phyloP scores from a whole-genome alignment of 768 basidiomycete species.

The Tylopilus subfusipes region DNA sequence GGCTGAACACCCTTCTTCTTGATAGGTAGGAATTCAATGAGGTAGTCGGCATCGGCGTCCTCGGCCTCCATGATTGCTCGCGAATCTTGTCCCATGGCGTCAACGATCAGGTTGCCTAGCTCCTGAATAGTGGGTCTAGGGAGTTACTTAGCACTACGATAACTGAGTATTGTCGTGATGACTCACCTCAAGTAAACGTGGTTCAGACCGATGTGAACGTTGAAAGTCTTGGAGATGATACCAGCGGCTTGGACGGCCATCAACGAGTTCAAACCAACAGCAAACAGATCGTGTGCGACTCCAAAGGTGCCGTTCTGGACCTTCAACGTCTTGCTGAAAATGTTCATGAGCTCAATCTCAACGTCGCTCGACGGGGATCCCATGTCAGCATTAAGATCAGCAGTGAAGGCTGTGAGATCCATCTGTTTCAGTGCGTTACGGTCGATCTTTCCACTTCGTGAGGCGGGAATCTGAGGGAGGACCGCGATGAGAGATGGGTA shows the following conservation, averaged over 20 bases:
- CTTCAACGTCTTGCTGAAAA: conserved; percentile 25
- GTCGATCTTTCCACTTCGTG: conserved; percentile 29
- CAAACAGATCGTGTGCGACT: conserved; percentile 28
- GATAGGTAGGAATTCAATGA: conserved; percentile 29
- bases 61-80: conserved; percentile 31
- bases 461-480: conserved; percentile 23
- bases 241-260: conserved; percentile 34
- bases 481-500: conserved; percentile 29
- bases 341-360: conserved; percentile 23
- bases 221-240: conserved; percentile 28
- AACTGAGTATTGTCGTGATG: background rate
- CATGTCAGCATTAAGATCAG: conserved; percentile 22
- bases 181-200: conserved; percentile 29
- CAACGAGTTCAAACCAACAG: conserved; percentile 29
- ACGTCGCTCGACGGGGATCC: conserved; percentile 26
- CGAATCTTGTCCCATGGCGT: conserved; percentile 28
- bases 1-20: conserved; percentile 30
- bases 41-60: conserved; percentile 26
- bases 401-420: conserved; percentile 22
- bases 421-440: conserved; percentile 27
- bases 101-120: conserved; percentile 24
- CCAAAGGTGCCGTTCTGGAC: conserved; percentile 22
- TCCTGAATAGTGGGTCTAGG: conserved; percentile 28
- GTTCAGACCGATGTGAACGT: conserved; percentile 28
- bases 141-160: background rate